Base-by-base conservation (phyloP, 495 filamentous ascomycete species). In the Cudoniella acicularis region DNA sequence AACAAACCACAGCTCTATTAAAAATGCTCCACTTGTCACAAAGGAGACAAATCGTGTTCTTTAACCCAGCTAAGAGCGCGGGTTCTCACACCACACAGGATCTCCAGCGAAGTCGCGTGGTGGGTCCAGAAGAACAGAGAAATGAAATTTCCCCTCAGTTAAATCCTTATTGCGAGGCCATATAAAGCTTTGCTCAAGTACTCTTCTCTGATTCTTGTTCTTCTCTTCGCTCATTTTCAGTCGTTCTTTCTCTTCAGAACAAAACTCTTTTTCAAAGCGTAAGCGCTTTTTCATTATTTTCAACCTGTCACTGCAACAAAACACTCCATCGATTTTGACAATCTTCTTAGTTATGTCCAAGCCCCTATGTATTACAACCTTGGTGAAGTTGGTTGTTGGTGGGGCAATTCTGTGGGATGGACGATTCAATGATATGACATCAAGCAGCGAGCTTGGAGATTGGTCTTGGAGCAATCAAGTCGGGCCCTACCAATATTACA, bases 401-500 rank as follows among this genome's bases (percentile, higher is more conserved):
- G 30, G 30, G 13, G 13, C 30, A 17, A 70, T 85, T 43, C 70
- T 85, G 45, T 85, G 81, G 80, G 82, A 85, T 67, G 82, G 82
- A 18, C 78, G 82, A 42, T 83, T 85, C 72, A 85, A 84, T 67
- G 79, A 80, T 42, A 64, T 84, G 60, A 61, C 67, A 22, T 75
- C 77, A 17, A 72, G 76, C 51, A 46, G 68, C 20, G 80, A 82
- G 64, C 71, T 85, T 2, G 75, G 73, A 69, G 75, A 73, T 57
- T 87, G 85, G 87, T 83, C 80, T 11, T 90, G 82, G 81, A 72
- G 72, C 0, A 83, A 81, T 67, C 80, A 86, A 70, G 81, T 87
- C 59, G 83, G 83, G 1, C 80, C 83, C 0, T 90, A 83, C 70
- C 85, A 89, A 65, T 89, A 86, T 76, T 88, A 89, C 72, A 90